Base-by-base conservation (phyloP, 176 grass and related monocot species). In the Chloris gayana region DNA sequence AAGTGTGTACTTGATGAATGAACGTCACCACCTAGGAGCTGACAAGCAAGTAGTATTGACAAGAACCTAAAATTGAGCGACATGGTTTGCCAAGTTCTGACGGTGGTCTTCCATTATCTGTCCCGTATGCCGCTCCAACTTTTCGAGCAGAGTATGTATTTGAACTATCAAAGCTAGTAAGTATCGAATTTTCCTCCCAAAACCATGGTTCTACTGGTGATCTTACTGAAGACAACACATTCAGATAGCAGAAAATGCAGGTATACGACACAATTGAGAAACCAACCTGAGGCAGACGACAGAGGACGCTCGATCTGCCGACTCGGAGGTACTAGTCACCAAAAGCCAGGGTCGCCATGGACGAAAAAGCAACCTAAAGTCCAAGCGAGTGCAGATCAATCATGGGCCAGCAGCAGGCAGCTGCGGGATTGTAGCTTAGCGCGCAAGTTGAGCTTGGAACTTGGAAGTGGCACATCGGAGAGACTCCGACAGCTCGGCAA, bases 381-480 rank as follows among this genome's bases (percentile, higher is more conserved):
- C 24, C 6, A 13, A 4, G 15, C 24, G 47, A 50, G 45, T 27
- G 45, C 63, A 17, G 17, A 67, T 50, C 57, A 50, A 15, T 15
- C 42, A 65, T 38, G 34, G 31, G 41, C 38, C 68, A 22, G 37
- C 24, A 8, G 25, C 39, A 21, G 25, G 33, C 68, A 22, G 37
- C 24, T 4, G 18, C 29, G 13, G 25, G 33, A 0, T 15, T 75
- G 86, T 84, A 74, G 69, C 25, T 15, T 75, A 75, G 86, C 86
- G 63, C 21, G 70, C 75, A 79, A 79, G 61, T 84, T 88, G 85
- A 14, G 46, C 27, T 25, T 24, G 5, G 37, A 41, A 21, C 7
- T 21, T 11, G 34, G 64, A 25, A 60, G 81, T 33, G 81, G 35
- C 62, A 32, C 25, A 57, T 45, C 44, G 14, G 11, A n/a, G 9